Percentiles rank a stretch among this genome's conserved stretches.
phyloP scores from a whole-genome alignment of 306 rosid species.

The Gastrolobium villosum region DNA sequence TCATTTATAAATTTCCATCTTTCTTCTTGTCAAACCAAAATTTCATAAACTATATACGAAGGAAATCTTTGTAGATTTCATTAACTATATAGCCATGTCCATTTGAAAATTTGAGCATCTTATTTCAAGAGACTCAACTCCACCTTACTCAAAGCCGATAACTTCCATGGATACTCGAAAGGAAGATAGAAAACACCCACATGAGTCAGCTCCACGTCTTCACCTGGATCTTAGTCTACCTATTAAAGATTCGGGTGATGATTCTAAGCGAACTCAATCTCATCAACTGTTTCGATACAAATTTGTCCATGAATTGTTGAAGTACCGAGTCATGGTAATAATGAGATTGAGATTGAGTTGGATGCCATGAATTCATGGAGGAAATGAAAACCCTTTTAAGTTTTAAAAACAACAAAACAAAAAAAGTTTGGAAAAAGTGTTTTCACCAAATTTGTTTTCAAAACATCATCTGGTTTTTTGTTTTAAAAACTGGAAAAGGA shows the following conservation, averaged over 20 bases:
- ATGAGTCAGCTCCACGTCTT: conserved; percentile 44
- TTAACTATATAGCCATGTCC: conserved; percentile 48
- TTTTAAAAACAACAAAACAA: too few species aligned
- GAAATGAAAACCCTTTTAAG: too few species aligned
- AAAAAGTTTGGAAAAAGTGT: too few species aligned
- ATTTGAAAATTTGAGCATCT: conserved; percentile 59
- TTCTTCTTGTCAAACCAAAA: conserved; percentile 47
- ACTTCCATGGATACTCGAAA: conserved; percentile 41
- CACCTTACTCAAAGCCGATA: conserved; percentile 29
- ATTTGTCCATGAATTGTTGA: conserved; percentile 50
- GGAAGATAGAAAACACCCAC: conserved; percentile 40
- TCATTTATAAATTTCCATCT: conserved; percentile 47
- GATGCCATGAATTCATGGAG: too few species aligned
- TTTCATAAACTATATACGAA: conserved; percentile 33
- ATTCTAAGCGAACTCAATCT: conserved; percentile 75
- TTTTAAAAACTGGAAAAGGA: too few species aligned
- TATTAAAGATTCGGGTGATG: conserved; percentile 52
- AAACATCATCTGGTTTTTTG: too few species aligned
- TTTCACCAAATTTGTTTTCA: too few species aligned
- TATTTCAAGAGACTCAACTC: conserved; percentile 53
- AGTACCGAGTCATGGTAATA: conserved; percentile 53
- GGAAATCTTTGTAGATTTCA: conserved; percentile 32
- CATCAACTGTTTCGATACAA: conserved; percentile 67
- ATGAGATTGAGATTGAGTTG: conserved; percentile 57
- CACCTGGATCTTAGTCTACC: conserved; percentile 71